phyloP scores from a whole-genome alignment of 139 green algal species.

The Astrephomene gubernaculifera region DNA sequence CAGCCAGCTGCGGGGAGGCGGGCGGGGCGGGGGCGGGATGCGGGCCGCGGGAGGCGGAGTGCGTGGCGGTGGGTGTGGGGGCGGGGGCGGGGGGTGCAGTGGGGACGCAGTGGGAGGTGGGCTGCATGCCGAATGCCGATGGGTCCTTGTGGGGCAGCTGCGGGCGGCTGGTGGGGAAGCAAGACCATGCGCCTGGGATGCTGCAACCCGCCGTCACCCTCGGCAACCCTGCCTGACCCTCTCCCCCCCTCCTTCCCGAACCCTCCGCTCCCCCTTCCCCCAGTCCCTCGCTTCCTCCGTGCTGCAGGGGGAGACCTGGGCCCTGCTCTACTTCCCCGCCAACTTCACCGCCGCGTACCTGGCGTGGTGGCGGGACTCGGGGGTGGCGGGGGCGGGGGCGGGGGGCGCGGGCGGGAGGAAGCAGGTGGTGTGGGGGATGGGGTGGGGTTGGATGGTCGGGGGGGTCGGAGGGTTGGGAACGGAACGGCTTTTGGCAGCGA shows the following conservation, averaged over 20 bases:
- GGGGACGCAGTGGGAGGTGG: neutral
- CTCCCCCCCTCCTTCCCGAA: neutral
- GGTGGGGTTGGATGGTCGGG: neutral
- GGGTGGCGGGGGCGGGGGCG: neutral
- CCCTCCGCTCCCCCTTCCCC: neutral
- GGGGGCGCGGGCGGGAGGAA: no score
- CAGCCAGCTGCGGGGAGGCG: neutral
- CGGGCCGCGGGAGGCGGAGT: slow-evolving; percentile 19
- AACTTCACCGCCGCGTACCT: slow-evolving; percentile 27
- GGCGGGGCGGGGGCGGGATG: neutral
- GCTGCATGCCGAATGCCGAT: neutral
- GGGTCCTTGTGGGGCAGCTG: no score
- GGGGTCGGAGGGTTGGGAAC: neutral
- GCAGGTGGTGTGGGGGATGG: neutral
- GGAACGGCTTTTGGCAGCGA: no score
- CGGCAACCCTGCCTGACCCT: no score
- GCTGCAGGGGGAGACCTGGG: slow-evolving; percentile 24
- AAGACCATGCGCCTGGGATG: no score
- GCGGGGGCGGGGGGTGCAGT: neutral
- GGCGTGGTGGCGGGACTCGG: neutral
- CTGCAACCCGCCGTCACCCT: no score
- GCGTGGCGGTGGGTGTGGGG: slow-evolving; percentile 16
- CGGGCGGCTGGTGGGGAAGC: no score
- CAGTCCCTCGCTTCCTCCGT: neutral
- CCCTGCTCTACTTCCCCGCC: slow-evolving; percentile 21